Evolutionary conservation across 2,329 filamentous ascomycete genomes (phyloP).

Genomic region (Chrysoporthe deuterocubensis): DNA sequence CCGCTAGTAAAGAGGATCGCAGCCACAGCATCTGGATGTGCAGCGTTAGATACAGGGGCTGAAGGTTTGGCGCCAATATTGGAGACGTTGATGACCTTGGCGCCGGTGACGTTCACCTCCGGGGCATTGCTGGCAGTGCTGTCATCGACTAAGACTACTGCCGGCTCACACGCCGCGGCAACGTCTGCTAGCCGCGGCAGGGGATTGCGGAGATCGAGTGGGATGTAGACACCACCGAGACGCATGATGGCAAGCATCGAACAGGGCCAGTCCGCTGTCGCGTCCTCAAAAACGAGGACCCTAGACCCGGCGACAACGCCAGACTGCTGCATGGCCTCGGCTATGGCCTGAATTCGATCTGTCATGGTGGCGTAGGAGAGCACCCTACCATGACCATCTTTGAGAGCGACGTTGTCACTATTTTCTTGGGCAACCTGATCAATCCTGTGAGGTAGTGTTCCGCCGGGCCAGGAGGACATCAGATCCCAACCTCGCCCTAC

Average conservation of each 20-base stretch:
- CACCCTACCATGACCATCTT: conserved; percentile 30
- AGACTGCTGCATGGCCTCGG: conserved; percentile 33
- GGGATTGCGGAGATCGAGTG: conserved; percentile 43
- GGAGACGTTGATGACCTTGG: neutral
- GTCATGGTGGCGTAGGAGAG: conserved; percentile 43
- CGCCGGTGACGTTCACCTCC: neutral
- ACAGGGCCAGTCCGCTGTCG: conserved; percentile 39
- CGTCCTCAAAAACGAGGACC: conserved; percentile 46
- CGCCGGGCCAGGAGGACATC: conserved; percentile 35
- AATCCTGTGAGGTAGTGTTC: conserved; percentile 41
- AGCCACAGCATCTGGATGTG: conserved; percentile 26
- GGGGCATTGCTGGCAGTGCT: neutral
- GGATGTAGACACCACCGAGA: conserved; percentile 44
- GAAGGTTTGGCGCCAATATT: neutral
- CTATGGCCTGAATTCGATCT: conserved; percentile 40
- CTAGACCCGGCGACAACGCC: conserved; percentile 31
- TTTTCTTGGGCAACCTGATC: conserved; percentile 39
- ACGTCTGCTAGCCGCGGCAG: conserved; percentile 29
- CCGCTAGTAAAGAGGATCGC: conserved; percentile 36
- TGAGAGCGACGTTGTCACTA: conserved; percentile 26
- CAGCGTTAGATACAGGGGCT: conserved; percentile 17
- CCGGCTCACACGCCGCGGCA: conserved; percentile 37
- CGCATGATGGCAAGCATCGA: conserved; percentile 46
- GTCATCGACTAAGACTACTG: conserved; percentile 29
- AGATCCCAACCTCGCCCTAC: conserved; percentile 7